Conservation (phyloP, 345 rosid genomes). For the Raphanus sativus region DNA sequence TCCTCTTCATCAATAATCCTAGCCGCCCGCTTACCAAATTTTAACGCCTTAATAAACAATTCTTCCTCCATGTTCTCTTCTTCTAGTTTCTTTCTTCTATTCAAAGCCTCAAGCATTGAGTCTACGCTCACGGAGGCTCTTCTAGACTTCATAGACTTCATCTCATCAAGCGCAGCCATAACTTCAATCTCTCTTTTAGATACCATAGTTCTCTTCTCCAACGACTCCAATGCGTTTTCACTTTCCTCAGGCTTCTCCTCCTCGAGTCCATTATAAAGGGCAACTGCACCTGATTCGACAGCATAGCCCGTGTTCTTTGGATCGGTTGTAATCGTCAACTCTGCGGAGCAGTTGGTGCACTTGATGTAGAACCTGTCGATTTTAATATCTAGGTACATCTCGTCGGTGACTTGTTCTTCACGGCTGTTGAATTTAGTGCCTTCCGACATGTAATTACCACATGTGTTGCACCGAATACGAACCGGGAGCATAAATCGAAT, state of each 20-base stretch:
- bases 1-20: constrained; percentile 47
- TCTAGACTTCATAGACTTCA: constrained; percentile 55
- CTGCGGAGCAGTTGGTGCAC: constrained; percentile 76
- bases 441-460: constrained; percentile 73
- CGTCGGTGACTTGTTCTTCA: constrained; percentile 65
- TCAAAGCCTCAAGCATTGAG: constrained; percentile 77
- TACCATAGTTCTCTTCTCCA: constrained; percentile 68
- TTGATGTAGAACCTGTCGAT: constrained; percentile 72
- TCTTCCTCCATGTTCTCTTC: constrained; percentile 45
- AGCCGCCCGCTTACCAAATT: constrained; percentile 42
- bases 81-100: constrained; percentile 49
- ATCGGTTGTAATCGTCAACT: constrained; percentile 64
- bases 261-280: constrained; percentile 45
- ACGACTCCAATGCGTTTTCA: constrained; percentile 64
- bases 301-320: constrained; percentile 66
- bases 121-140: constrained; percentile 75
- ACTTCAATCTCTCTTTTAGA: constrained; percentile 84
- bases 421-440: constrained; percentile 84
- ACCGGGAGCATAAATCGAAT: constrained; percentile 83
- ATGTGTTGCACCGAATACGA: constrained; percentile 69
- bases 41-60: constrained; percentile 48
- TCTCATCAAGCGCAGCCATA: constrained; percentile 72
- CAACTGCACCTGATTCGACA: constrained; percentile 69
- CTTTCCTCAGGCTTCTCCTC: constrained; percentile 43
- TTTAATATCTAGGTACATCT: constrained; percentile 40